Evolutionary conservation across 208 protist species (phyloP).

Genomic region (Wallacemonas collosoma): DNA sequence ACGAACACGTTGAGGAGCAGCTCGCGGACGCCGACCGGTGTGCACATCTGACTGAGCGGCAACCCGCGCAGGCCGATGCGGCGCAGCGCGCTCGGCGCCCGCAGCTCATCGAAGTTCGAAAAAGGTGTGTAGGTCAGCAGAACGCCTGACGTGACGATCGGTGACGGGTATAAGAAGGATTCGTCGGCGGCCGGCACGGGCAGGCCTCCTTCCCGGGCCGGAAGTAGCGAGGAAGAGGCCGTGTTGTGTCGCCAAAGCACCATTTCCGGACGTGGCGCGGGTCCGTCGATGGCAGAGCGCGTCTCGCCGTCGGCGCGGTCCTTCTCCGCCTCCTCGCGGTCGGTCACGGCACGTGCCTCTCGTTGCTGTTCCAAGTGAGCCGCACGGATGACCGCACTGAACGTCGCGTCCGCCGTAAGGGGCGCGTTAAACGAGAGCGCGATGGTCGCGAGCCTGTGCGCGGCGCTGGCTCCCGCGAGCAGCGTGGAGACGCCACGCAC

Average conservation of each 20-base stretch:
- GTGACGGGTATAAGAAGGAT: conserved; percentile 12
- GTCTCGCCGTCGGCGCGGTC: neutral
- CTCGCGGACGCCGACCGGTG: conserved; percentile 59
- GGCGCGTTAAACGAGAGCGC: conserved; percentile 9
- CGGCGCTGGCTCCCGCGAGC: conserved; percentile 58
- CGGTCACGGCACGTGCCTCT: neutral
- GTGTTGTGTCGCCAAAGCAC: conserved; percentile 2
- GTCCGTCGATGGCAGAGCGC: too few species aligned
- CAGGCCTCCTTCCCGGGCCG: conserved; percentile 10
- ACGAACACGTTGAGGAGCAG: conserved; percentile 80
- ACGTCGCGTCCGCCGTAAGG: neutral
- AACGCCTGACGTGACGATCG: conserved; percentile 31
- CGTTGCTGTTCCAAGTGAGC: neutral
- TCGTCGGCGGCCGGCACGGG: neutral
- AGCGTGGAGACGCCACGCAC: conserved; percentile 67
- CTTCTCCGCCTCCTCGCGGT: neutral
- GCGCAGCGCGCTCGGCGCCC: conserved; percentile 36
- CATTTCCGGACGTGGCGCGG: neutral
- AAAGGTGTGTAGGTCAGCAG: conserved; percentile 33
- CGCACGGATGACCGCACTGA: neutral
- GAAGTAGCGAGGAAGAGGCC: conserved; percentile 14
- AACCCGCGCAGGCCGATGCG: conserved; percentile 50
- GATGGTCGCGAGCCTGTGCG: conserved; percentile 38
- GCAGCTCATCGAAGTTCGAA: conserved; percentile 42
- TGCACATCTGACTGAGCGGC: conserved; percentile 62